Evolutionary conservation across 2,329 filamentous ascomycete genomes (phyloP).

Genomic region (Trichoderma asperellum): DNA sequence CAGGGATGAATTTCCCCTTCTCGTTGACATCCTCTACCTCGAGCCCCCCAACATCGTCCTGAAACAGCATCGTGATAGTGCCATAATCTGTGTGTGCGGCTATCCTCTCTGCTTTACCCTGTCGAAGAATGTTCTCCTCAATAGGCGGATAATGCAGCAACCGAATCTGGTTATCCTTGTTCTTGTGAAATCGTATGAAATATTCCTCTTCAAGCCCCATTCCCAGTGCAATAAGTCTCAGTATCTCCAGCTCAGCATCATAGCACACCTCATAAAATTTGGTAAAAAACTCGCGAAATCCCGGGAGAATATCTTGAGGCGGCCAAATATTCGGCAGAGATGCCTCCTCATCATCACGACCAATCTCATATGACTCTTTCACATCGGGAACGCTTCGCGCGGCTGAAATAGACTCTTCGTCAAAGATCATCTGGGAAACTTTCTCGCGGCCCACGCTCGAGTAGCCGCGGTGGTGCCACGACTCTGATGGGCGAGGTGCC

Average conservation of each 20-base stretch:
- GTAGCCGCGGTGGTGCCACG: slow-evolving; percentile 43
- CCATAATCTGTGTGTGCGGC: slow-evolving; percentile 43
- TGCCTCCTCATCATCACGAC: slow-evolving; percentile 37
- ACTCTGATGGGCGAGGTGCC: slow-evolving; percentile 37
- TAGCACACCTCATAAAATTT: slow-evolving; percentile 73
- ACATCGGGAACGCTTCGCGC: slow-evolving; percentile 41
- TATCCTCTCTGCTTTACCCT: slow-evolving; percentile 34
- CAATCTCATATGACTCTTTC: slow-evolving; percentile 48
- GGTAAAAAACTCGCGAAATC: slow-evolving; percentile 39
- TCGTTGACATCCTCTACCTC: slow-evolving; percentile 49
- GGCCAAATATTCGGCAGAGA: slow-evolving; percentile 36
- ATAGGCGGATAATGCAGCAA: slow-evolving; percentile 57
- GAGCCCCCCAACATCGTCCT: slow-evolving; percentile 50
- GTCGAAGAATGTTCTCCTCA: slow-evolving; percentile 36
- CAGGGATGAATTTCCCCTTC: slow-evolving; percentile 42
- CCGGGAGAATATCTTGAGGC: slow-evolving; percentile 31
- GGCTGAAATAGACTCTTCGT: slow-evolving; percentile 33
- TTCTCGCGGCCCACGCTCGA: slow-evolving; percentile 41
- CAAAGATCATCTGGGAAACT: slow-evolving; percentile 40
- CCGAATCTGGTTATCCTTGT: slow-evolving; percentile 59
- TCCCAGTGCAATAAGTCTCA: slow-evolving; percentile 75
- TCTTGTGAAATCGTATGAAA: slow-evolving; percentile 67
- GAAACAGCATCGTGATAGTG: slow-evolving; percentile 53
- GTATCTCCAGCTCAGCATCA: slow-evolving; percentile 69
- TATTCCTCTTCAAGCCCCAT: slow-evolving; percentile 68